These are phyloP conservation scores for Ophiostoma angusticollis DNA, from an alignment of 2,329 filamentous ascomycete genomes.

Conservation along the genomic window DNA sequence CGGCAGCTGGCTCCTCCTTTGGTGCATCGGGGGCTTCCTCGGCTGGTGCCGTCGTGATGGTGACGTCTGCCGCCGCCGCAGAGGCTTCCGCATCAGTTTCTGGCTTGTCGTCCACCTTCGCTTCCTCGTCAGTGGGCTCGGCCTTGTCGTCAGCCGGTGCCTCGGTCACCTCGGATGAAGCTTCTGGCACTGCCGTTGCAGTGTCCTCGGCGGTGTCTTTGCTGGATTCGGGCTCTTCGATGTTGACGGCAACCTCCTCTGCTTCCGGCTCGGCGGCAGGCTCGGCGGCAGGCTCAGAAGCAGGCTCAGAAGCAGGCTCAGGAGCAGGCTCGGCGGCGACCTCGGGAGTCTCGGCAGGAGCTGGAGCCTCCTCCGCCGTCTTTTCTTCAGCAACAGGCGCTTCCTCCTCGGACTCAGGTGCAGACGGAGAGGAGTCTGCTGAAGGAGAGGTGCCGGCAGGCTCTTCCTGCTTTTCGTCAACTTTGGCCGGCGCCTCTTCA, in stretches of 20 bases:
- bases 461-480: neutral
- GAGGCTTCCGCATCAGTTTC: neutral
- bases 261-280: neutral
- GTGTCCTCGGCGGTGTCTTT: constrained; percentile 9
- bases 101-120: too few species aligned
- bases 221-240: neutral
- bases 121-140: too few species aligned
- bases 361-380: neutral
- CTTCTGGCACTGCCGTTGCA: neutral
- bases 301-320: neutral
- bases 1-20: too few species aligned
- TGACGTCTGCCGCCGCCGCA: neutral
- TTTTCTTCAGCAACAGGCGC: constrained; percentile 1
- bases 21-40: too few species aligned
- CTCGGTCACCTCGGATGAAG: neutral
- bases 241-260: too few species aligned
- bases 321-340: neutral
- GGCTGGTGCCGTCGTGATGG: too few species aligned
- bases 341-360: neutral
- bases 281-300: neutral
- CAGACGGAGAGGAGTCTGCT: too few species aligned
- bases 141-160: neutral
- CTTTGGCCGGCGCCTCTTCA: neutral
- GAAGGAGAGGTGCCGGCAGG: neutral
- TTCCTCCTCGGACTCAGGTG: neutral